A percentile compares a stretch with the other conserved stretches of the same genome.
Conservation (phyloP, 2,329 filamentous ascomycete species). For the Pseudonectria foliicola region DNA sequence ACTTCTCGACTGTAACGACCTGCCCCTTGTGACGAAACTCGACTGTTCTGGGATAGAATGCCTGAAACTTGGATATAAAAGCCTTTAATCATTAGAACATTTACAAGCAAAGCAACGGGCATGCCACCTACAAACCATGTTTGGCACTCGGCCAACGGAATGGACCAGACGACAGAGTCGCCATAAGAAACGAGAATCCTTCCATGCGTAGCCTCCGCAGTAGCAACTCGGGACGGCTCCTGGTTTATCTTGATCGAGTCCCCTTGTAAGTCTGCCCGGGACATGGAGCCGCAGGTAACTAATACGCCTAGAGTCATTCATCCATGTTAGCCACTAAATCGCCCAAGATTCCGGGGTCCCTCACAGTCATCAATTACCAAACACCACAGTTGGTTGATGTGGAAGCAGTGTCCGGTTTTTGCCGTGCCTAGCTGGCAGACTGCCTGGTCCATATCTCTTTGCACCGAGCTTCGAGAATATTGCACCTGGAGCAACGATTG, state of each 20-base stretch:
- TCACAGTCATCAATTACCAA: constrained; percentile 37
- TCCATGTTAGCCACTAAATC: constrained; percentile 1
- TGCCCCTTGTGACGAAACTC: constrained; percentile 30
- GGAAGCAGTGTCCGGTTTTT: constrained; percentile 34
- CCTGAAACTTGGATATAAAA: constrained; percentile 35
- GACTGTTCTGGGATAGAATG: constrained; percentile 34
- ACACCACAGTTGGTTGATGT: constrained; percentile 42
- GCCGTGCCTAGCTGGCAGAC: constrained; percentile 32
- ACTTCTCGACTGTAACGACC: constrained; percentile 19
- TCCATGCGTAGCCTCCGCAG: constrained; percentile 7
- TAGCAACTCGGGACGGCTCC: constrained; percentile 20
- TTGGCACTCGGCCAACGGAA: constrained; percentile 32
- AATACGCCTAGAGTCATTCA: constrained; percentile 23
- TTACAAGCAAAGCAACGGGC: background rate
- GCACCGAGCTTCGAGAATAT: constrained; percentile 30
- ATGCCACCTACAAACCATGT: constrained; percentile 38
- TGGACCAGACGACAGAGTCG: constrained; percentile 30
- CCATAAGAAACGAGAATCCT: constrained; percentile 30
- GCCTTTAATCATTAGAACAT: constrained; percentile 17
- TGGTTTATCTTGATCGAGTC: constrained; percentile 24
- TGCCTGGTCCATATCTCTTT: constrained; percentile 40
- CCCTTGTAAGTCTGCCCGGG: constrained; percentile 25
- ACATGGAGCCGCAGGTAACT: constrained; percentile 35
- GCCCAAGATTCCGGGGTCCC: constrained; percentile 2
- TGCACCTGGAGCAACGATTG: constrained; percentile 38